These are phyloP conservation scores for Aurinia saxatilis DNA, from an alignment of 345 rosid species.

Conservation along the genomic window DNA sequence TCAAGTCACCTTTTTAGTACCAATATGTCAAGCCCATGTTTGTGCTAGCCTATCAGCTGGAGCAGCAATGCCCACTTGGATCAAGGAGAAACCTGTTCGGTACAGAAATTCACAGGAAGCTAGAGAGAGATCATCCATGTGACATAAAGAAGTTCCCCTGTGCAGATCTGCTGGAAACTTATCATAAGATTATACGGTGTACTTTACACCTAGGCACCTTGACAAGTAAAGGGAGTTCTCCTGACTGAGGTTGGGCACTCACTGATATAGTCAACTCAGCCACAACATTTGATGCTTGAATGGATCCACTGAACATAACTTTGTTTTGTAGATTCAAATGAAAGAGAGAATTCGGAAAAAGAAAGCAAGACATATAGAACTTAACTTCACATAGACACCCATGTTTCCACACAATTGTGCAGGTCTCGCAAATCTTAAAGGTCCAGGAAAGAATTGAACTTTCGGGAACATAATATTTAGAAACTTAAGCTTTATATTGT, in stretches of 20 bases:
- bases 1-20: no score
- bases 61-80: no score
- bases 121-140: background rate
- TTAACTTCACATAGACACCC: background rate
- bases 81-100: background rate
- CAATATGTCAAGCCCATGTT: no score
- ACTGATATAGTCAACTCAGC: conserved; percentile 10
- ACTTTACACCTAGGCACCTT: conserved; percentile 32
- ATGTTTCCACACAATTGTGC: background rate
- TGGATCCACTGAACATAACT: background rate
- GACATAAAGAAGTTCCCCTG: background rate
- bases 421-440: background rate
- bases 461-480: background rate
- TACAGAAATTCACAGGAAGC: background rate
- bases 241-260: conserved; percentile 11
- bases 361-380: background rate
- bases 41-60: no score
- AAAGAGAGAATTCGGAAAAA: background rate
- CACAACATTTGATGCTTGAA: no score
- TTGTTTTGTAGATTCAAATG: background rate
- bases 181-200: conserved; percentile 4
- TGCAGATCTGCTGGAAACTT: conserved; percentile 9
- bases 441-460: background rate
- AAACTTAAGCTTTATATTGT: background rate
- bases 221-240: conserved; percentile 35